Conservation (phyloP, 306 rosid genomes). For the Vicia sativa region DNA sequence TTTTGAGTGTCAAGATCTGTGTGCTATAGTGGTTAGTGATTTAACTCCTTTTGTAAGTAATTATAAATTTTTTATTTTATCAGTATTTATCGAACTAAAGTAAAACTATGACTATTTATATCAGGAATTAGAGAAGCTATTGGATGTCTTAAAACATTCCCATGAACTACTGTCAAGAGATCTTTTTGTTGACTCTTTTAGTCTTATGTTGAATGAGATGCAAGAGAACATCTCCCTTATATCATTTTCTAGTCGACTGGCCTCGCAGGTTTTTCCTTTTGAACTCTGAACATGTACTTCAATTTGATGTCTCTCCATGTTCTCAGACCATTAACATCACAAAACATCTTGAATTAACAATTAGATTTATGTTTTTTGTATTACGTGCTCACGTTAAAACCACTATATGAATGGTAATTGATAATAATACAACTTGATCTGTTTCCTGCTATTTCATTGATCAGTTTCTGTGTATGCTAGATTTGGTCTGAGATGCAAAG, state of each 20-base stretch:
- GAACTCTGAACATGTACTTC: constrained; percentile 30
- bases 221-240: constrained; percentile 95
- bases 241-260: constrained; percentile 93
- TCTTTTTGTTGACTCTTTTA: constrained; percentile 81
- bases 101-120: constrained; percentile 36
- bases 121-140: constrained; percentile 90
- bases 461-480: constrained; percentile 52
- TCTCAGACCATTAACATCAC: neutral
- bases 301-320: constrained; percentile 28
- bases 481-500: constrained; percentile 99
- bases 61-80: constrained; percentile 21
- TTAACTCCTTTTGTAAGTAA: constrained; percentile 33
- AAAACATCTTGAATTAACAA: neutral
- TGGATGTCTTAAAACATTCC: constrained; percentile 78
- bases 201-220: constrained; percentile 92
- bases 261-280: constrained; percentile 81
- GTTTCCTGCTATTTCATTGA: constrained; percentile 37
- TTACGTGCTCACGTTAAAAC: constrained; percentile 25
- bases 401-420: constrained; percentile 29
- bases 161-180: constrained; percentile 82
- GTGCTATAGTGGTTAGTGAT: constrained; percentile 82
- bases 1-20: constrained; percentile 96
- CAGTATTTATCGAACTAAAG: constrained; percentile 32
- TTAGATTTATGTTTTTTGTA: constrained; percentile 18
- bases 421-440: constrained; percentile 27